These are phyloP conservation scores for Fusarium sp. DNA, from an alignment of 2,329 filamentous ascomycete genomes.

Conservation along the genomic window DNA sequence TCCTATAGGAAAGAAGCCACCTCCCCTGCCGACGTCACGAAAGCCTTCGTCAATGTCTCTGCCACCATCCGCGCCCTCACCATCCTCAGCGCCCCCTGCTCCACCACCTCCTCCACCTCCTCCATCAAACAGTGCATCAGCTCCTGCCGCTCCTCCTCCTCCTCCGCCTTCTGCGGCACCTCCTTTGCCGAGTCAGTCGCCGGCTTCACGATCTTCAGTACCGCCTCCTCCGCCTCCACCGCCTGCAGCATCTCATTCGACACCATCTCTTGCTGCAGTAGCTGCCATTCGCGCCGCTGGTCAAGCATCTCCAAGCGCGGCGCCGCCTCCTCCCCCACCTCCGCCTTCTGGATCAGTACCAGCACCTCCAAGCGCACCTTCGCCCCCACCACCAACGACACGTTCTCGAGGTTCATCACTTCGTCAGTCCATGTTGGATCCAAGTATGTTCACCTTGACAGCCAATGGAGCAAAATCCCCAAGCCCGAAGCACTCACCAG, in stretches of 20 bases:
- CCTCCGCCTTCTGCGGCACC: slow-evolving; percentile 52
- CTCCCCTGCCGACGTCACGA: slow-evolving; percentile 68
- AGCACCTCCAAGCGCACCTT: slow-evolving; percentile 49
- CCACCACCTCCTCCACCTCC: slow-evolving; percentile 55
- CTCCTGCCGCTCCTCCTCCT: slow-evolving; percentile 53
- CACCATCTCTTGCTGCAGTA: slow-evolving; percentile 55
- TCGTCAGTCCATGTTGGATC: slow-evolving; percentile 73
- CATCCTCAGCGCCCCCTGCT: slow-evolving; percentile 47
- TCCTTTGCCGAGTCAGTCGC: slow-evolving; percentile 51
- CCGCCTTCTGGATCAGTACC: slow-evolving; percentile 44
- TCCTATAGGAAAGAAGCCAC: slow-evolving; percentile 79
- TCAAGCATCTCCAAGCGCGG: slow-evolving; percentile 51
- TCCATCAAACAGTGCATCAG: slow-evolving; percentile 52
- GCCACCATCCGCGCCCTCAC: slow-evolving; percentile 47
- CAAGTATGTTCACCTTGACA: slow-evolving; percentile 78
- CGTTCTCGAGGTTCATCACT: slow-evolving; percentile 59
- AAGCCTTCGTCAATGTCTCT: slow-evolving; percentile 60
- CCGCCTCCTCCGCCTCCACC: slow-evolving; percentile 45
- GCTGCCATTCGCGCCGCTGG: slow-evolving; percentile 56
- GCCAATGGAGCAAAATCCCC: slow-evolving; percentile 68
- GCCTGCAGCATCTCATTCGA: slow-evolving; percentile 36
- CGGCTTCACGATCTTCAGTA: slow-evolving; percentile 42
- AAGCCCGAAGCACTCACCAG: slow-evolving; percentile 53
- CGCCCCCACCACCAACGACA: slow-evolving; percentile 50
- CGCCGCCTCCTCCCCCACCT: slow-evolving; percentile 50